These are phyloP conservation scores for Protostelium mycophagum DNA, from an alignment of 78 protist genomes.

Conservation along the genomic window DNA sequence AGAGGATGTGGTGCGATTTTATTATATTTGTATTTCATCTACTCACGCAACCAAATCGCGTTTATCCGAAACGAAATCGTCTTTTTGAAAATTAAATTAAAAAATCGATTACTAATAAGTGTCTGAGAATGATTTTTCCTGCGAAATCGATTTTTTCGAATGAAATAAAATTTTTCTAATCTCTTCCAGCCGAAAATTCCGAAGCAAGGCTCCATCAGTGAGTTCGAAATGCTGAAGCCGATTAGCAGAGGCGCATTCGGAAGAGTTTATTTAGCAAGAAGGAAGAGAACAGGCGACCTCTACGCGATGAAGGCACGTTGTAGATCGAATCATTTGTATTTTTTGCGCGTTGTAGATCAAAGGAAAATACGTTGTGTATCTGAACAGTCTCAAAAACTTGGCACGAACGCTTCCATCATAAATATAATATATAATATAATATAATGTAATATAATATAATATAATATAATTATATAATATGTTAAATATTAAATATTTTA, in stretches of 20 bases:
- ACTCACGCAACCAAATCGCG: too few relatives aligned
- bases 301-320: slow-evolving; percentile 74
- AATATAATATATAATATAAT: too few relatives aligned
- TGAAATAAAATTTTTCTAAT: too few relatives aligned
- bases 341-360: neutral
- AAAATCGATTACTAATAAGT: too few relatives aligned
- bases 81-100: too few relatives aligned
- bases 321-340: neutral
- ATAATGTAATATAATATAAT: too few relatives aligned
- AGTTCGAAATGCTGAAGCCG: slow-evolving; percentile 77
- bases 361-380: neutral
- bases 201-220: slow-evolving; percentile 23
- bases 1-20: neutral
- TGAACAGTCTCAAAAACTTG: neutral
- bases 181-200: neutral
- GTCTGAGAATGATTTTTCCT: too few relatives aligned
- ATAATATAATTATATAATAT: too few relatives aligned
- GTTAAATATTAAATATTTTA: too few relatives aligned
- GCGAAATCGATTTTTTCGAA: too few relatives aligned
- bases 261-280: slow-evolving; percentile 68
- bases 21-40: too few relatives aligned
- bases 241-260: slow-evolving; percentile 83
- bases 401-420: neutral
- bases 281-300: slow-evolving; percentile 73
- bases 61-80: too few relatives aligned